Evolutionary conservation across 768 basidiomycete species (phyloP), one percentile per base, ranked within the genome.

Genomic region (Leccinum fibrillosum): DNA sequence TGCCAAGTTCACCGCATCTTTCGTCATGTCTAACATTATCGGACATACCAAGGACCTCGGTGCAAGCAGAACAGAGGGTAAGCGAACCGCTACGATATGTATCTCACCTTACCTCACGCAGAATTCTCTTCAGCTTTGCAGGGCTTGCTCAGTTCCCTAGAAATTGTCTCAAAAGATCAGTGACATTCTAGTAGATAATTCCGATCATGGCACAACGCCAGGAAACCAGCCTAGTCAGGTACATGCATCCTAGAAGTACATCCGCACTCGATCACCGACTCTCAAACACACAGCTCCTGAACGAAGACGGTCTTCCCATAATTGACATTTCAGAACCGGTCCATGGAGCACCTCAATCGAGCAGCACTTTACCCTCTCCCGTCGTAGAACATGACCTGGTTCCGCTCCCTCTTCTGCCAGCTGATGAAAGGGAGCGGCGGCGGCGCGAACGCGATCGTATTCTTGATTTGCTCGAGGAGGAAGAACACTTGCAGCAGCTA

Each of bases 261-360:
- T 62, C 8, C 63, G 57, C n/a, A 19, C 63, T 59, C 64, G 58
- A 63, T 67, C 60, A 54, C 60, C 66, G 62, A 64, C 54, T 21
- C 30, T 37, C 61, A 44, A 42, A 59, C 64, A 7, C 59, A 7
- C 59, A 91, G 89, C 76, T 86, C 55, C 64, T 87, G 42, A 88
- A 88, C 64, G 88, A 90, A 64, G 89, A 92, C 49, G 89, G 89
- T 3, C 80, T 89, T 39, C 90, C 90, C 11, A 86, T 92, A 59
- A 77, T 91, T 59, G 90, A 92, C 35, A 86, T 92, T 57, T 80
- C 79, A 30, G 90, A 92, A 66, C 84, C 83, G 42, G 65, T 80
- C 4, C 51, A 72, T 15, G 66, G 64, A 2, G 47, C 50, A n/a
- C 49, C 64, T 25, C 72, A 66, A 28, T 53, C 57, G 26, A 62